phyloP scores from a whole-genome alignment of 2,329 filamentous ascomycete genomes.

The Clonostachys rhizophaga region DNA sequence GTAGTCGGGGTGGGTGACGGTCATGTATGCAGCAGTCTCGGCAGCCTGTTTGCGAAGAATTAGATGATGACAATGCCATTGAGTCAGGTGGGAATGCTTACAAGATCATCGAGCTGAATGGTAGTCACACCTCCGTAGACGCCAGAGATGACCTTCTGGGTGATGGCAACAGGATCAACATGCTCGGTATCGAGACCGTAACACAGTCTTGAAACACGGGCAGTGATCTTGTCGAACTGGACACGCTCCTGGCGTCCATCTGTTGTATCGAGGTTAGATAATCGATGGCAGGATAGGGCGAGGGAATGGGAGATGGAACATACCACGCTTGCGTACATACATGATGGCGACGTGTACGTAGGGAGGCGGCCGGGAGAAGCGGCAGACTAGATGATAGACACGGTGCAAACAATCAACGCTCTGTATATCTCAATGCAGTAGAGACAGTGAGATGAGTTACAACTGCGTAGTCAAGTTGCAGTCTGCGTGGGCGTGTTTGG shows the following conservation, averaged over 20 bases:
- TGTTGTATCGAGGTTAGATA: slow-evolving; percentile 25
- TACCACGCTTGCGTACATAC: slow-evolving; percentile 62
- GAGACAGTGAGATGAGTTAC: too few species aligned
- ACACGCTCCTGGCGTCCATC: slow-evolving; percentile 99
- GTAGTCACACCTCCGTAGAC: slow-evolving; percentile 98
- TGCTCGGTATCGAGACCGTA: slow-evolving; percentile 94
- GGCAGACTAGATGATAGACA: slow-evolving; percentile 9
- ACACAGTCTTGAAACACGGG: slow-evolving; percentile 93
- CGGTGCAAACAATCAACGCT: slow-evolving; percentile 2
- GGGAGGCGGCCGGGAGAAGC: slow-evolving; percentile 11
- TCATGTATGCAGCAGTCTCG: slow-evolving; percentile 99
- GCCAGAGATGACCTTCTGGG: slow-evolving; percentile 98
- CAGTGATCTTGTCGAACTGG: slow-evolving; percentile 99
- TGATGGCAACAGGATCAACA: slow-evolving; percentile 96
- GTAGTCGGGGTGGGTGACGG: slow-evolving; percentile 97
- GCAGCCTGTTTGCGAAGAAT: slow-evolving; percentile 63
- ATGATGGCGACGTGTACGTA: slow-evolving; percentile 24
- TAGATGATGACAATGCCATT: slow-evolving; percentile 50
- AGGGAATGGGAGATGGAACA: slow-evolving; percentile 17
- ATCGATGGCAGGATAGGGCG: background rate
- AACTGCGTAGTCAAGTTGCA: too few species aligned
- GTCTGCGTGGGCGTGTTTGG: background rate
- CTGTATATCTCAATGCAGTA: too few species aligned
- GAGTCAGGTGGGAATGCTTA: slow-evolving; percentile 39
- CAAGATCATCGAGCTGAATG: slow-evolving; percentile 91